These are phyloP conservation scores for Populus hybrid DNA, from an alignment of 441 rosid genomes.

Conservation along the genomic window DNA sequence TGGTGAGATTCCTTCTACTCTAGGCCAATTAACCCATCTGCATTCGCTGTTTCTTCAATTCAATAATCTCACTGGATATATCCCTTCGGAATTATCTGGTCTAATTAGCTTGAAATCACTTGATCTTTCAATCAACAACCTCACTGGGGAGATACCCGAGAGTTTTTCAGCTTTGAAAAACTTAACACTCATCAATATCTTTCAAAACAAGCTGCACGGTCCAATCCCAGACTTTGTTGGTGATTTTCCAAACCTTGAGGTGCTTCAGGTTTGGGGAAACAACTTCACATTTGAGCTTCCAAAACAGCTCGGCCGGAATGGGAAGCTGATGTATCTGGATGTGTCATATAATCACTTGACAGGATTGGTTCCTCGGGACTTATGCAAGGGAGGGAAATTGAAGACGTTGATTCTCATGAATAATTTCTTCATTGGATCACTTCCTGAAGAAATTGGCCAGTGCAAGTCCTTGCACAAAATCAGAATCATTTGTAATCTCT, in stretches of 20 bases:
- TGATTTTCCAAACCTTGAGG: conserved; percentile 62
- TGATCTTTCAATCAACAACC: conserved; percentile 58
- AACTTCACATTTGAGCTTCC: conserved; percentile 68
- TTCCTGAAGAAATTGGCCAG: conserved; percentile 63
- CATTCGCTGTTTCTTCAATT: conserved; percentile 67
- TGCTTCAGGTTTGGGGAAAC: conserved; percentile 69
- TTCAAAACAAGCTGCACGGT: conserved; percentile 56
- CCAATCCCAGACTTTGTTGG: conserved; percentile 63
- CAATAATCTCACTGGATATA: conserved; percentile 60
- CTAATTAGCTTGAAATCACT: conserved; percentile 58
- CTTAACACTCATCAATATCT: conserved; percentile 57
- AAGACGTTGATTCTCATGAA: conserved; percentile 48
- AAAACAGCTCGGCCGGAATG: conserved; percentile 59
- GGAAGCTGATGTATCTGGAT: conserved; percentile 51
- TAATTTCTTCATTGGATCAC: conserved; percentile 65
- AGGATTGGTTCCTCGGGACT: conserved; percentile 56
- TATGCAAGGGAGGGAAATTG: conserved; percentile 63
- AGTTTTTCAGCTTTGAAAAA: conserved; percentile 44
- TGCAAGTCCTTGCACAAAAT: conserved; percentile 58
- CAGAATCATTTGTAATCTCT: conserved; percentile 48
- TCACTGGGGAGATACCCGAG: conserved; percentile 73
- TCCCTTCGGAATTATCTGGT: conserved; percentile 63
- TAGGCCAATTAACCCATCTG: conserved; percentile 52
- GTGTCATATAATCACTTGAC: conserved; percentile 68
- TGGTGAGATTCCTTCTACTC: conserved; percentile 67